phyloP scores from a whole-genome alignment of 352 stramenopile genomes.

The Globisporangium echinulatum region DNA sequence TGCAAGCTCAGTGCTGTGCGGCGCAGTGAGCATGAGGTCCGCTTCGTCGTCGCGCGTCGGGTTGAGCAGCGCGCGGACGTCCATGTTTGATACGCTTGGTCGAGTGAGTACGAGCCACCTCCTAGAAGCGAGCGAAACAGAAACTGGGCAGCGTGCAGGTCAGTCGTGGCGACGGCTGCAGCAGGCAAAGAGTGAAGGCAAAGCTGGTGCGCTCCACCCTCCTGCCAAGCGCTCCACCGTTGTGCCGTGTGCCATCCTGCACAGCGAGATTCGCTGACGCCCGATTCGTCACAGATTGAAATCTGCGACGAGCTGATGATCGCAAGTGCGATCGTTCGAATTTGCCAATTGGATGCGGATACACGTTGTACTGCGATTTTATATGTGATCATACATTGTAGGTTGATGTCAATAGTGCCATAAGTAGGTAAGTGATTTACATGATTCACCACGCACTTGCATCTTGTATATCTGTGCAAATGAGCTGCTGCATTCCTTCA shows the following conservation, averaged over 20 bases:
- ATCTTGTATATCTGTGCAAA: too few relatives aligned
- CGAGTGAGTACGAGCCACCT: not conserved
- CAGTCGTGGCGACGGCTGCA: not conserved
- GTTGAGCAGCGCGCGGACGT: slow-evolving; percentile 27
- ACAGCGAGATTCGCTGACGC: slow-evolving; percentile 14
- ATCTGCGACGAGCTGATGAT: slow-evolving; percentile 14
- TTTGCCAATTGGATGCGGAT: too few relatives aligned
- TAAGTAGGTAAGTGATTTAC: too few relatives aligned
- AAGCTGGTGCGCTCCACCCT: too few relatives aligned
- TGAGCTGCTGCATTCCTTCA: too few relatives aligned
- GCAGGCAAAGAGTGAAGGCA: too few relatives aligned
- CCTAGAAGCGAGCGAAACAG: not conserved
- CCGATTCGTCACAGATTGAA: slow-evolving; percentile 13
- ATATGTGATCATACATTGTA: too few relatives aligned
- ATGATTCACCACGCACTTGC: too few relatives aligned
- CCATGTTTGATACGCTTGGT: slow-evolving; percentile 11
- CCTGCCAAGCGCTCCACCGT: too few relatives aligned
- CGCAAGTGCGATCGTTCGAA: too few relatives aligned
- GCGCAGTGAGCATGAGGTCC: slow-evolving; percentile 1
- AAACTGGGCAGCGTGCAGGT: not conserved
- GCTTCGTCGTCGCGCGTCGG: slow-evolving; percentile 11
- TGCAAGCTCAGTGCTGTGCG: not conserved
- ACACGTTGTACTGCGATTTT: too few relatives aligned
- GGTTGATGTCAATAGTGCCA: too few relatives aligned
- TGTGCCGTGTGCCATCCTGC: not conserved